Evolutionary conservation across 805 yeast genomes (phyloP).

Genomic region (Starmerella etchellsii): DNA sequence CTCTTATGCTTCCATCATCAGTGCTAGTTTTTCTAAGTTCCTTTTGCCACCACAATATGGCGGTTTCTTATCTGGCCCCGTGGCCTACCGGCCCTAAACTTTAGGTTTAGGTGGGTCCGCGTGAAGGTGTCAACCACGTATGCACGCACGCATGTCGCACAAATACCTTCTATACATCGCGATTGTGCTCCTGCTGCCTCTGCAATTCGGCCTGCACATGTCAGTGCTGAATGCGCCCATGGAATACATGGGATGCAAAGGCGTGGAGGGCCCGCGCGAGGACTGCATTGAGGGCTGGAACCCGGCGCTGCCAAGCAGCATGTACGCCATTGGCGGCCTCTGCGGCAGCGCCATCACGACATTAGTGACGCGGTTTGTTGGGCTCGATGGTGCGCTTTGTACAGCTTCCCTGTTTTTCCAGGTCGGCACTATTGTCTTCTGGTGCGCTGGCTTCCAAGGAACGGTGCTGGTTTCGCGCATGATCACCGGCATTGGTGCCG

Average conservation of each 20-base stretch:
- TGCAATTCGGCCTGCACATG: slow-evolving; percentile 91
- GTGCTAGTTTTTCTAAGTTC: not conserved
- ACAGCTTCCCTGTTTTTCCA: slow-evolving; percentile 38
- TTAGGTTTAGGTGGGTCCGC: too few species aligned
- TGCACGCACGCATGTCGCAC: too few species aligned
- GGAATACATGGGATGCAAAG: slow-evolving; percentile 45
- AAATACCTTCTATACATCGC: not conserved
- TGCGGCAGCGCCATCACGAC: slow-evolving; percentile 63
- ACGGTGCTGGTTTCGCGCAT: slow-evolving; percentile 55
- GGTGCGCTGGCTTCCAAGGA: slow-evolving; percentile 34
- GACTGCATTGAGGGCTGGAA: slow-evolving; percentile 49
- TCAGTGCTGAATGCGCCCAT: slow-evolving; percentile 90
- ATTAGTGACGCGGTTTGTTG: slow-evolving; percentile 46
- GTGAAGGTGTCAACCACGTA: too few species aligned
- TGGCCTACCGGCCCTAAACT: too few species aligned
- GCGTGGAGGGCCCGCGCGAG: slow-evolving; percentile 12
- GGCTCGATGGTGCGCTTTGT: slow-evolving; percentile 43
- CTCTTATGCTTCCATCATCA: not conserved
- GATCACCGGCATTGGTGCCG: slow-evolving; percentile 75
- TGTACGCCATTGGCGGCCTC: slow-evolving; percentile 75
- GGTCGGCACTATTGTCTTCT: slow-evolving; percentile 52
- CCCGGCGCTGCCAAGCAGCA: slow-evolving; percentile 63
- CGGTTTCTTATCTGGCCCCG: too few species aligned
- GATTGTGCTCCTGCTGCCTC: slow-evolving; percentile 11
- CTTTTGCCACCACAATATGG: not conserved